Evolutionary conservation across 192 early-diverging fungal genomes (phyloP), one percentile per base, ranked within the genome.

Genomic region (Paraglomus brasilianum): DNA sequence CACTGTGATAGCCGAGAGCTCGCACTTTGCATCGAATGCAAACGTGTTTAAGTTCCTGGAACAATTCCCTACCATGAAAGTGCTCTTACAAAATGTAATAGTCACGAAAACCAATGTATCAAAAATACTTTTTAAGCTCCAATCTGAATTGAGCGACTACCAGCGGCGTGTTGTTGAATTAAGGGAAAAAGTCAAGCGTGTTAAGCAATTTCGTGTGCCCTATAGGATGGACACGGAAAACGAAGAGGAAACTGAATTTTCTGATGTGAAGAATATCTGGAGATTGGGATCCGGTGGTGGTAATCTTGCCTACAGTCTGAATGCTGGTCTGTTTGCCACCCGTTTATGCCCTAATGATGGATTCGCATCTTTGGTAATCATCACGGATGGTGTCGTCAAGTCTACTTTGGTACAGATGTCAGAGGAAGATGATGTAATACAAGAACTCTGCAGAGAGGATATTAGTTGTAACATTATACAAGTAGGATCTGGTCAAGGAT

Each of bases 311-410:
- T 86, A 84, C 41, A 81, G 79, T 49, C 61, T 86, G 38, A 78
- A 82, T 68, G 85, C 85, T 60, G 85, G 85, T 19, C 68, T 81
- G 67, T 82, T 84, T 68, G 80, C 83, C 9, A 44, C 82, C 30
- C 69, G 70, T 2, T 62, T 86, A 53, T 69, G 80, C 57, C 80
- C 83, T 8, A 57, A 72, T 11, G 51, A 75, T 13, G 85, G 79
- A 13, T 69, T 74, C 0, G 78, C 80, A 6, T 77, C 81, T 1
- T 74, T 93, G 49, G 82, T 89, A 2, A 70, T 86, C 14, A 72
- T 93, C 38, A 89, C 89, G 0, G 91, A 93, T 66, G 90, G 90
- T 57, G 87, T 91, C 21, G 81, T 89, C 40, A 87, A 89, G 58
- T 91, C 90, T 8, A 90, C 88, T 71, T 79, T 87, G 19, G 72